Percentiles rank a stretch among this genome's conserved stretches.
phyloP scores from a whole-genome alignment of 495 filamentous ascomycete species.

The Aspergillus sclerotiicarbonarius region DNA sequence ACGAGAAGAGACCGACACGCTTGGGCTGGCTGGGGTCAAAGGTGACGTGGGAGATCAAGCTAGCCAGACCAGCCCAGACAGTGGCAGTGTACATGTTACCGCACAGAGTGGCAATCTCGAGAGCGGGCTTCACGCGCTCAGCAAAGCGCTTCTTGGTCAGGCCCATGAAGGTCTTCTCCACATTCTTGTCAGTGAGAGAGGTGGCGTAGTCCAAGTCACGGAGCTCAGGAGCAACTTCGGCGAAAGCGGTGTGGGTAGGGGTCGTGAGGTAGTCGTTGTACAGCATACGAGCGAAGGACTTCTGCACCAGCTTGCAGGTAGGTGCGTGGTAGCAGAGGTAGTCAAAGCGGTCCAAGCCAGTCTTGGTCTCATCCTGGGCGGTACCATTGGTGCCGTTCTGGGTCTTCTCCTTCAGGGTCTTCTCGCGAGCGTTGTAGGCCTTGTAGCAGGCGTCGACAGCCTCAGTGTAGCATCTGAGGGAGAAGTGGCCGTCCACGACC shows the following conservation, averaged over 20 bases:
- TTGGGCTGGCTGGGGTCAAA: conserved; percentile 74
- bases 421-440: conserved; percentile 85
- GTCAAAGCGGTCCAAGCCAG: conserved; percentile 87
- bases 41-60: conserved; percentile 69
- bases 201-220: conserved; percentile 79
- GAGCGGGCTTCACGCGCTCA: conserved; percentile 78
- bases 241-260: conserved; percentile 74
- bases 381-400: conserved; percentile 64
- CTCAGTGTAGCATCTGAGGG: conserved; percentile 91
- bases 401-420: conserved; percentile 55
- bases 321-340: conserved; percentile 95
- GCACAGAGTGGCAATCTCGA: conserved; percentile 87
- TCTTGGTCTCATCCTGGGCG: conserved; percentile 52
- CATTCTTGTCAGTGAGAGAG: conserved; percentile 85
- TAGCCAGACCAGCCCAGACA: conserved; percentile 82
- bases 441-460: conserved; percentile 96
- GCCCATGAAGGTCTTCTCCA: conserved; percentile 96
- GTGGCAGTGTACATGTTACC: conserved; percentile 99
- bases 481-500: conserved; percentile 94
- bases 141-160: conserved; percentile 95
- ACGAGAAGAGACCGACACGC: conserved; percentile 89
- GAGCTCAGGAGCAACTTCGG: conserved; percentile 81
- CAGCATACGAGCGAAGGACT: conserved; percentile 90
- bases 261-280: conserved; percentile 94
- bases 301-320: conserved; percentile 95